Base-by-base conservation (phyloP, 1,284 basidiomycete species). In the Leccinum huronense region DNA sequence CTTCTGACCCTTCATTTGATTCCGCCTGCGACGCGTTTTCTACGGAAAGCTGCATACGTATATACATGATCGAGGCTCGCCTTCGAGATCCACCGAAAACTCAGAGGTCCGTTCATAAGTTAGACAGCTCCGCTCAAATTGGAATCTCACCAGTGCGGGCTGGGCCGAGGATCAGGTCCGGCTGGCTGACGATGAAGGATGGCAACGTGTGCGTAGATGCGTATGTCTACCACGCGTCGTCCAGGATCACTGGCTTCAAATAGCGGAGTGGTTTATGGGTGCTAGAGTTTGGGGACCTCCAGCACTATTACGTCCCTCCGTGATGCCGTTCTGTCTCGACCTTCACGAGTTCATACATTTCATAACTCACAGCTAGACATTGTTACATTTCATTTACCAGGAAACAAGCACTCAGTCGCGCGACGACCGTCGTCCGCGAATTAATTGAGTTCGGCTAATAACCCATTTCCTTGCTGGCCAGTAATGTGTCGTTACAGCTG, bases 381-480 rank as follows among this genome's bases (percentile, higher is more conserved):
- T 70, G 74, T 74, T 63, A 60, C 34, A 72, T 67, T 75, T 74
- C 65, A 75, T 76, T 68, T 76, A 66, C 64, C 60, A 76, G 70
- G 59, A 67, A 77, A 77, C 64, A 63, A 65, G 57, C 61, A 66
- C 57, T 61, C 63, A 62, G 66, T 70, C 68, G 63, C 62, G 66
- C 72, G 66, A 74, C 67, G 58, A 72, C 62, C 63, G 63, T 64
- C 61, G 66, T 68, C 66, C 65, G 59, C 71, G 67, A 77, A 75
- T 75, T 77, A 76, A 76, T 73, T 66, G 73, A 76, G 57, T 58
- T 77, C 73, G 75, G 75, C 74, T 77, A 60, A 60, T 60, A 74
- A 74, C 63, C 33, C 64, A 66, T 65, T 71, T 61, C 56, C 65
- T 68, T 68, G 66, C 69, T 78, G 64, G 67, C 65, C 65, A 66